These are phyloP conservation scores for Juglanconis sp. DNA, from an alignment of 2,329 filamentous ascomycete genomes.

Conservation along the genomic window DNA sequence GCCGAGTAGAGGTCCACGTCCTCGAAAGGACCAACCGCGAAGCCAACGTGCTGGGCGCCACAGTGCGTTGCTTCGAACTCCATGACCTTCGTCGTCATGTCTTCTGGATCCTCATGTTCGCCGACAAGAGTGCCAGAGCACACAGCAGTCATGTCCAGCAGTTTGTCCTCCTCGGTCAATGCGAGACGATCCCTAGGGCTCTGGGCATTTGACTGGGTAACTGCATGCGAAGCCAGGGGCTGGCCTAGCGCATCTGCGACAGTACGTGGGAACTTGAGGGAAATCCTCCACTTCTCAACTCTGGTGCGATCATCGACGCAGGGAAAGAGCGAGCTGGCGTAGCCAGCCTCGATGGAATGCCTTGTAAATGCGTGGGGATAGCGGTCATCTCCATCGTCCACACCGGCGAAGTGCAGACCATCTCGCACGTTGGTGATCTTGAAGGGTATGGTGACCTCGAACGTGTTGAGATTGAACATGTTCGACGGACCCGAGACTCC, in stretches of 20 bases:
- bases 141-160: constrained; percentile 83
- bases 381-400: constrained; percentile 72
- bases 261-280: constrained; percentile 80
- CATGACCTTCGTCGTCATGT: constrained; percentile 81
- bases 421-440: constrained; percentile 72
- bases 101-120: constrained; percentile 72
- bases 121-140: constrained; percentile 88
- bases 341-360: constrained; percentile 74
- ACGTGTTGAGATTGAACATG: constrained; percentile 18
- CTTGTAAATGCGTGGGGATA: constrained; percentile 92
- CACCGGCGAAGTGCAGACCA: constrained; percentile 86
- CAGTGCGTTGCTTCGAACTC: constrained; percentile 75
- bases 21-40: constrained; percentile 92
- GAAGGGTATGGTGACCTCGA: constrained; percentile 67
- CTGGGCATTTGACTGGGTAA: constrained; percentile 35
- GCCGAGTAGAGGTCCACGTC: constrained; percentile 81
- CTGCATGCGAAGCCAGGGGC: constrained; percentile 35
- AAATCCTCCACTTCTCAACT: constrained; percentile 77
- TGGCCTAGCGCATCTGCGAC: constrained; percentile 71
- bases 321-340: constrained; percentile 83
- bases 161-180: constrained; percentile 71
- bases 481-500: constrained; percentile 8
- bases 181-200: constrained; percentile 39
- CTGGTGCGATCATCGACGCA: constrained; percentile 85
- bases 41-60: constrained; percentile 84